Percentiles rank a stretch among this genome's conserved stretches.
Evolutionary conservation across 1,284 basidiomycete species (phyloP).

Genomic region (Leccinum huronense): DNA sequence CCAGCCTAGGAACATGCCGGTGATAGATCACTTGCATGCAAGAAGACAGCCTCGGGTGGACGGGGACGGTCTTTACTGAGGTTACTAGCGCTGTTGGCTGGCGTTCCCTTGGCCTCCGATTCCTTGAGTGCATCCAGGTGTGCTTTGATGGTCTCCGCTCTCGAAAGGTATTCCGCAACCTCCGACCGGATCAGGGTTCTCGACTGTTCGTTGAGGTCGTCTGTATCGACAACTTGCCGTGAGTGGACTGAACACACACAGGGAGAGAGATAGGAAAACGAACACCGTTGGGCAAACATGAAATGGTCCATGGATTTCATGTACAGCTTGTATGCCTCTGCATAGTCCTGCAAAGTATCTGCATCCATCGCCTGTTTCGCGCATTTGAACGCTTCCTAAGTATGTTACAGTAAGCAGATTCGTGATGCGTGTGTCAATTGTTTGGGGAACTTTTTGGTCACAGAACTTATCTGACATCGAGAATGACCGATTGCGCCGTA

Average conservation of each 20-base stretch:
- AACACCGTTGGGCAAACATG: constrained; percentile 75
- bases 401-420: constrained; percentile 33
- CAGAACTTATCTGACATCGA: constrained; percentile 19
- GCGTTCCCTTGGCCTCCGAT: background rate
- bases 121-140: constrained; percentile 46
- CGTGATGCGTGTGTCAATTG: background rate
- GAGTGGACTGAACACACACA: constrained; percentile 31
- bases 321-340: constrained; percentile 92
- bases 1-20: background rate
- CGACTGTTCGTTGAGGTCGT: constrained; percentile 50
- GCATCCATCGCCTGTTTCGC: constrained; percentile 94
- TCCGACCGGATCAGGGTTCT: constrained; percentile 86
- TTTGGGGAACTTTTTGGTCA: background rate
- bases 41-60: constrained; percentile 19
- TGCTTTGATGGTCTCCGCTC: constrained; percentile 91
- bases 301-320: constrained; percentile 97
- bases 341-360: constrained; percentile 89
- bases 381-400: constrained; percentile 82
- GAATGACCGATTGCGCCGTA: constrained; percentile 21
- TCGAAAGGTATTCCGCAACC: constrained; percentile 87
- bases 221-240: constrained; percentile 12
- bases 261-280: constrained; percentile 22
- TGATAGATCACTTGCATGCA: constrained; percentile 12
- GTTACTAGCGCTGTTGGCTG: constrained; percentile 5
- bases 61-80: constrained; percentile 11